Conservation (phyloP, 805 yeast genomes). For the Nakazawaea wyomingensis region DNA sequence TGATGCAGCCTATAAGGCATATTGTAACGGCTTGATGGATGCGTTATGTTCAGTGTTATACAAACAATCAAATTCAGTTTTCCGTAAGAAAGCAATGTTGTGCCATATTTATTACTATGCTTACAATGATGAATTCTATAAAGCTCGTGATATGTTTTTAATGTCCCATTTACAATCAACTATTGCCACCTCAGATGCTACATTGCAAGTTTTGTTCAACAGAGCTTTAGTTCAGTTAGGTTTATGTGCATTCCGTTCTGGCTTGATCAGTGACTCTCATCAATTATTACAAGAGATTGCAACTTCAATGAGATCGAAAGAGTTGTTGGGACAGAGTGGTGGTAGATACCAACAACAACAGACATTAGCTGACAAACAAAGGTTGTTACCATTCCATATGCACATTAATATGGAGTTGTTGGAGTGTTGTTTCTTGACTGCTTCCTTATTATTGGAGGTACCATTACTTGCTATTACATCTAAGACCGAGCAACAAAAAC, state of each 20-base stretch:
- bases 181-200: slow-evolving; percentile 79
- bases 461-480: slow-evolving; percentile 80
- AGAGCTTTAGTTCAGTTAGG: slow-evolving; percentile 95
- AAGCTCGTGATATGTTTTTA: slow-evolving; percentile 85
- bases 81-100: slow-evolving; percentile 79
- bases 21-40: slow-evolving; percentile 56
- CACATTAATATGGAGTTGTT: slow-evolving; percentile 94
- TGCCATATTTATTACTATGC: slow-evolving; percentile 89
- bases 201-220: slow-evolving; percentile 88
- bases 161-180: slow-evolving; percentile 79
- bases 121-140: slow-evolving; percentile 73
- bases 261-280: slow-evolving; percentile 80
- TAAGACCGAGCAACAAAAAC: slow-evolving; percentile 55
- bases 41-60: slow-evolving; percentile 60
- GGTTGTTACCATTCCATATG: slow-evolving; percentile 94
- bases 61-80: slow-evolving; percentile 59
- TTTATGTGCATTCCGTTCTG: slow-evolving; percentile 88
- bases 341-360: slow-evolving; percentile 57
- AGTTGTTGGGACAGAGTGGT: slow-evolving; percentile 85
- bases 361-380: slow-evolving; percentile 58
- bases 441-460: slow-evolving; percentile 83
- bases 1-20: slow-evolving; percentile 28
- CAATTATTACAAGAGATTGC: slow-evolving; percentile 85
- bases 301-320: slow-evolving; percentile 80
- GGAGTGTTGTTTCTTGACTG: slow-evolving; percentile 89